Base-by-base conservation (phyloP, 805 yeast species). In the Ogataea pilisensis region DNA sequence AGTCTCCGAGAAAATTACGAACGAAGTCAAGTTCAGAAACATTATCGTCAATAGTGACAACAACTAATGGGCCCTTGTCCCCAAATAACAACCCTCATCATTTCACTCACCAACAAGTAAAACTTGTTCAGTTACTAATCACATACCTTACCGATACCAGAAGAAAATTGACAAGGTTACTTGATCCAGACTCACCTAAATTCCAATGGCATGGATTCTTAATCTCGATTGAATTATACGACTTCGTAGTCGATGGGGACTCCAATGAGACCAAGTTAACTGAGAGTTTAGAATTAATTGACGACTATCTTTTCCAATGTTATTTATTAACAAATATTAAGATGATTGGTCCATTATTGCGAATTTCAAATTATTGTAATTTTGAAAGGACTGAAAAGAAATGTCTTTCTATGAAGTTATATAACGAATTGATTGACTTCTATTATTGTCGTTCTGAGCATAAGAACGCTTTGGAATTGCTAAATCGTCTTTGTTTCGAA, bases 331-430 rank as follows among this genome's bases (percentile, higher is more conserved):
- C 77, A 24, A 77, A 78, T 40, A 85, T 86, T 0, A 73, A 82
- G 46, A 69, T 91, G 57, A 73, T 91, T 12, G 95, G 91, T 0
- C 93, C 98, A 0, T 73, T 91, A 17, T 69, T 91, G 5, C 69
- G 98, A 36, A 72, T 88, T 2, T 75, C 77, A 21, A 93, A 90
- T 58, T 68, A 70, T 49, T 88, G 97, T 64, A 81, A 82, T 51
- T 72, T 82, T 4, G 65, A 68, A 2, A 69, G 76, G 2, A 95
- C 87, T 2, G 75, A 76, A 36, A 59, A 63, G 9, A 71, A 75
- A 37, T 70, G 88, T 22, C 58, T 70, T 9, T 55, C 63, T 4
- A 65, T 71, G 7, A 64, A 68, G 3, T 72, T 76, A 54, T 75
- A 76, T 50, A 73, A 74, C 25, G 96, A 88, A 51, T 66, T 90